Conservation (phyloP, 2,329 filamentous ascomycete species). For the Fonsecaea multimorphosa region DNA sequence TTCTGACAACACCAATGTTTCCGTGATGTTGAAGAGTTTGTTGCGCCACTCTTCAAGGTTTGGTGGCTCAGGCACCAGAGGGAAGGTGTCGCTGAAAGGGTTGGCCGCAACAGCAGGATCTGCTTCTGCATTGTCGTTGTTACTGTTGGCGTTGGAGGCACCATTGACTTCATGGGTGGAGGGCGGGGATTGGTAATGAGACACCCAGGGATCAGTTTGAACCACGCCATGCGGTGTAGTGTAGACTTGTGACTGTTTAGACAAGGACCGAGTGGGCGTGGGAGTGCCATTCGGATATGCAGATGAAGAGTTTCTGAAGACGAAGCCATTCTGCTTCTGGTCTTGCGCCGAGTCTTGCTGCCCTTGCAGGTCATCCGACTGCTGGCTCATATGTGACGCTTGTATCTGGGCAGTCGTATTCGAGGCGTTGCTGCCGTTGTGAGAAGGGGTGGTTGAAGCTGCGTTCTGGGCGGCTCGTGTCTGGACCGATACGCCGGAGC, state of each 20-base stretch:
- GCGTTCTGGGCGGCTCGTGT: slow-evolving; percentile 23
- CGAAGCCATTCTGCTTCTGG: slow-evolving; percentile 24
- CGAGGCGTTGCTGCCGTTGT: slow-evolving; percentile 9
- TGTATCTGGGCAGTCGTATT: slow-evolving; percentile 13
- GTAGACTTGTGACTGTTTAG: slow-evolving; percentile 31
- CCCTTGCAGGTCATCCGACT: slow-evolving; percentile 16
- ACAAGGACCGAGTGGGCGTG: slow-evolving; percentile 15
- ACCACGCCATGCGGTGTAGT: slow-evolving; percentile 31
- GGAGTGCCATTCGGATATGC: slow-evolving; percentile 33
- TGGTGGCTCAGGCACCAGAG: slow-evolving; percentile 65
- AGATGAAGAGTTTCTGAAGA: slow-evolving; percentile 35
- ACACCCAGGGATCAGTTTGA: slow-evolving; percentile 31
- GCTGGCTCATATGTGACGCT: slow-evolving; percentile 6
- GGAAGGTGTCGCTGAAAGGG: slow-evolving; percentile 35
- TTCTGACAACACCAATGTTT: slow-evolving; percentile 72
- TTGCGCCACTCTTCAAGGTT: slow-evolving; percentile 72
- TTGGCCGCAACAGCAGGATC: slow-evolving; percentile 29
- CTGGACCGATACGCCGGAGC: slow-evolving; percentile 13
- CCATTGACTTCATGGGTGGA: slow-evolving; percentile 2
- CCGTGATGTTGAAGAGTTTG: slow-evolving; percentile 76
- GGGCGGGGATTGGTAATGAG: slow-evolving; percentile 14
- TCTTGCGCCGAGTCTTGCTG: slow-evolving; percentile 8
- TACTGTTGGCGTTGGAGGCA: slow-evolving; percentile 3
- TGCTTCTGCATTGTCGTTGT: slow-evolving; percentile 13
- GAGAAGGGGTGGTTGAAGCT: slow-evolving; percentile 24